Base-by-base conservation (phyloP, 139 green algal species). In the Chlorella sorokiniana region DNA sequence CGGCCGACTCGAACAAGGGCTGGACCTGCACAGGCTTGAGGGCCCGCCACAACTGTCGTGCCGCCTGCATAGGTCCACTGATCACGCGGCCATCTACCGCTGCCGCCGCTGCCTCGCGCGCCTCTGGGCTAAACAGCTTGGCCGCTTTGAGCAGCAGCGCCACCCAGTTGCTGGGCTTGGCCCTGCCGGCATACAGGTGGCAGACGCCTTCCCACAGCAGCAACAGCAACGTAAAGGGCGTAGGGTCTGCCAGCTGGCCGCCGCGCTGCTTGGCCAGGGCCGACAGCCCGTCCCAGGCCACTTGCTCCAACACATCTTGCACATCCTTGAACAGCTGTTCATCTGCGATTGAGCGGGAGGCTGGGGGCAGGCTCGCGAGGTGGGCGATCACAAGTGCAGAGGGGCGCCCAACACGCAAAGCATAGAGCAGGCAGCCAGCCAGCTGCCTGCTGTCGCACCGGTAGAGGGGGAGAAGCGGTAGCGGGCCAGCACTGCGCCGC, bases 271-370 rank as follows among this genome's bases (percentile, higher is more conserved):
- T 79, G 48, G 70, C 52, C 80, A 84, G 20, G 35, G 56, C 80
- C 4, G 64, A 37, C 18, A 81, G 64, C 25, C 78, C 63, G 25
- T 84, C 76, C 33, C 38, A 27, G 51, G 84, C 9, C 67, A 63
- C 48, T 61, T 77, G 37, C 52, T 86, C 84, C 9, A 88, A 29
- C 25, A 84, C 68, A 9, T 59, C 81, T 33, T 82, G 63, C 0
- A 81, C 8, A 37, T 81, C 75, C 75, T 89, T 87, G 72, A 81
- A 83, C 37, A 89, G 78, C 85, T 89, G 69, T 18, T 87, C 85
- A 38, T 87, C 78, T 76, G 81, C 76, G 8, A 78, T 52, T 14
- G 23, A 45, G 71, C n/a, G 48, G 6, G 5, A 59, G 52, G 23
- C 38, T 4, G 27, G 62, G 4, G 5, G 35, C 27, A 35, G 20